Evolutionary conservation across 1,284 basidiomycete species (phyloP), one percentile per base, ranked within the genome.

Genomic region (Irpex lacteus): DNA sequence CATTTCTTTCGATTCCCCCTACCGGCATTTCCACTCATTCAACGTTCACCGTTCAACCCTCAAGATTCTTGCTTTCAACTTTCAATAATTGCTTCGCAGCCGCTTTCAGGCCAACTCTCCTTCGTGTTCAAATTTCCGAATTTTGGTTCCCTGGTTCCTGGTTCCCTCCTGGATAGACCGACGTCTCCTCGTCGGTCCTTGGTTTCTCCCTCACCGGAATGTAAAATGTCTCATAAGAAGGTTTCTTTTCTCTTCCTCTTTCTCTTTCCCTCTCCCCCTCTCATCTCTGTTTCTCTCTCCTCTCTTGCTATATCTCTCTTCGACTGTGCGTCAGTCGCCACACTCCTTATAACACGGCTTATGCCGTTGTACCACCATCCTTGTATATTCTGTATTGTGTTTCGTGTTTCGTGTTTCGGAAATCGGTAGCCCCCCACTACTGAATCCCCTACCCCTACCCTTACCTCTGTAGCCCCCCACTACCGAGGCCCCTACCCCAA

Each of bases 151-250:
- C 47, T 18, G n/a, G 26, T 55, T 54, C 37, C 11, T 13, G 15
- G 21, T 44, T 32, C 40, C 32, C 55, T 26, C 62, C 49, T 32
- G 64, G 63, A 65, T 63, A 62, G 56, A 61, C 53, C 57, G 56
- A 21, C n/a, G 6, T 34, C 32, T 54, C 38, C 5, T 54, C 26
- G 44, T 47, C 49, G 56, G 53, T 49, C 19, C 11, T 64, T 47
- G 26, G n/a, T 34, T 36, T 53, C n/a, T 18, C 19, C 50, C 38
- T 60, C 36, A 26, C 59, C 40, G 49, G 56, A 38, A 44, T 50
- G 58, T 65, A 62, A 19, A 55, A 47, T 47, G 44, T 47, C 61
- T 26, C 19, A 38, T 37, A 59, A 26, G 44, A 55, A 54, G 47
- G 50, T 47, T 58, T 57, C 53, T 34, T n/a, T 62, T 61, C 26